phyloP scores from a whole-genome alignment of 2,329 filamentous ascomycete genomes.

The Chrysoporthe austroafricana region DNA sequence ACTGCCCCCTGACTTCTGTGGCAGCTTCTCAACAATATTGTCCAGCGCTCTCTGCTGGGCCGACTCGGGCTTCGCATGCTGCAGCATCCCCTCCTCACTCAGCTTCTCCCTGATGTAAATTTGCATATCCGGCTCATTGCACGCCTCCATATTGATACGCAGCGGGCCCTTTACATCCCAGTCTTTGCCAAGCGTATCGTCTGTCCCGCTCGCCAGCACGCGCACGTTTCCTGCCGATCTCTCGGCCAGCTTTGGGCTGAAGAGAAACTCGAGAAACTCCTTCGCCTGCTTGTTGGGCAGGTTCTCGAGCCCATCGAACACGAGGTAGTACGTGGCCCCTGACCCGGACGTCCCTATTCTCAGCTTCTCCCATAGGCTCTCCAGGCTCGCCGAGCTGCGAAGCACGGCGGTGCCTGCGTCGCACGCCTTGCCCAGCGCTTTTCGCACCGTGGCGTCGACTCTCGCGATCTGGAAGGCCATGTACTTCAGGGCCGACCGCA shows the following conservation, averaged over 20 bases:
- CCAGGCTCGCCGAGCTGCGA: constrained; percentile 23
- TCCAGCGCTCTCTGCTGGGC: constrained; percentile 30
- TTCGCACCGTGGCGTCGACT: constrained; percentile 32
- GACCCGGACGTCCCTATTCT: constrained; percentile 31
- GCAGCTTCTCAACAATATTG: constrained; percentile 32
- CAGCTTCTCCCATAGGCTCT: constrained; percentile 30
- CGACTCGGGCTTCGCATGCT: constrained; percentile 30
- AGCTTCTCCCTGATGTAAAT: constrained; percentile 31
- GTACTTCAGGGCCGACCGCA: constrained; percentile 33
- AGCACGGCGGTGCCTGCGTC: constrained; percentile 24
- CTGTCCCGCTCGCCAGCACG: constrained; percentile 31
- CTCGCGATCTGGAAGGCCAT: constrained; percentile 38
- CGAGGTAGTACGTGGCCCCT: constrained; percentile 32
- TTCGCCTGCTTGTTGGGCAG: constrained; percentile 25
- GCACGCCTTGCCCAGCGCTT: constrained; percentile 32
- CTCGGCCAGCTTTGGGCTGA: constrained; percentile 18
- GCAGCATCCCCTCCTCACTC: constrained; percentile 28
- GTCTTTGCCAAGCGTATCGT: constrained; percentile 16
- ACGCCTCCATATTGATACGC: constrained; percentile 30
- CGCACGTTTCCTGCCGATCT: constrained; percentile 29
- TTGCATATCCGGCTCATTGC: constrained; percentile 33
- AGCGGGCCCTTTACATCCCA: not conserved
- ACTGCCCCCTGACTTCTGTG: constrained; percentile 29
- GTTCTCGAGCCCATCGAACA: constrained; percentile 36
- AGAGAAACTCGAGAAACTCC: constrained; percentile 27